Conservation (phyloP, 345 rosid species). For the Abelmoschus esculentus region DNA sequence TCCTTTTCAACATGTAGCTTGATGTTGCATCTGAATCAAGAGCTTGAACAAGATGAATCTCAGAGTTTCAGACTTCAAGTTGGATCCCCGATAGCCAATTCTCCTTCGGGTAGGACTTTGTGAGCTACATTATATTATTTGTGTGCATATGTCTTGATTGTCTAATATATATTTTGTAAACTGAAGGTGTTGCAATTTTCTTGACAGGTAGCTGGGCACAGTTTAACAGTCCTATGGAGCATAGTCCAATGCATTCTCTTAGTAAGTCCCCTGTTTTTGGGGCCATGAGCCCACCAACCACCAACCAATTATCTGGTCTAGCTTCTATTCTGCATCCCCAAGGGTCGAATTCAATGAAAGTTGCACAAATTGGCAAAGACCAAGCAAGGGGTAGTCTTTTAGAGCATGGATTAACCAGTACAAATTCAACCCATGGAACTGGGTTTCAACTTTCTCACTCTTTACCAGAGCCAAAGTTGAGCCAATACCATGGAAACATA, state of each 20-base stretch:
- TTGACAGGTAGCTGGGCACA: slow-evolving; percentile 50
- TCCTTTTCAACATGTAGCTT: slow-evolving; percentile 26
- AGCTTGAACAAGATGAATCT: slow-evolving; percentile 57
- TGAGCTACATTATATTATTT: slow-evolving; percentile 15
- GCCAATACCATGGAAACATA: slow-evolving; percentile 30
- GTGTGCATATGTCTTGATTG: not conserved
- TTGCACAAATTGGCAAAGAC: slow-evolving; percentile 44
- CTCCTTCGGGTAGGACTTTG: slow-evolving; percentile 39
- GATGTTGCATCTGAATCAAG: slow-evolving; percentile 56
- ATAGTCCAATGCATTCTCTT: slow-evolving; percentile 31
- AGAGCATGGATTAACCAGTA: slow-evolving; percentile 33
- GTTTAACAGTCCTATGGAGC: slow-evolving; percentile 48
- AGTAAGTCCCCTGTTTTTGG: slow-evolving; percentile 39
- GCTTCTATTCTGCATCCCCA: slow-evolving; percentile 44
- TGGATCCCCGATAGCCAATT: slow-evolving; percentile 49
- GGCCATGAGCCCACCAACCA: slow-evolving; percentile 38
- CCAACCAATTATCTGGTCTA: slow-evolving; percentile 47
- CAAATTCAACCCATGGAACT: slow-evolving; percentile 32
- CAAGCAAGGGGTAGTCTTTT: slow-evolving; percentile 29
- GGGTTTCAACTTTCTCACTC: slow-evolving; percentile 41
- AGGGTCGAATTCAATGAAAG: slow-evolving; percentile 29
- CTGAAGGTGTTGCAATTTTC: slow-evolving; percentile 10
- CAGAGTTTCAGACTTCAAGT: slow-evolving; percentile 35
- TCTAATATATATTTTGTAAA: slow-evolving; percentile 5
- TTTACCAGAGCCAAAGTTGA: slow-evolving; percentile 43